Conservation (phyloP, 129 eudicot species). For the Helianthus tuberosus region DNA sequence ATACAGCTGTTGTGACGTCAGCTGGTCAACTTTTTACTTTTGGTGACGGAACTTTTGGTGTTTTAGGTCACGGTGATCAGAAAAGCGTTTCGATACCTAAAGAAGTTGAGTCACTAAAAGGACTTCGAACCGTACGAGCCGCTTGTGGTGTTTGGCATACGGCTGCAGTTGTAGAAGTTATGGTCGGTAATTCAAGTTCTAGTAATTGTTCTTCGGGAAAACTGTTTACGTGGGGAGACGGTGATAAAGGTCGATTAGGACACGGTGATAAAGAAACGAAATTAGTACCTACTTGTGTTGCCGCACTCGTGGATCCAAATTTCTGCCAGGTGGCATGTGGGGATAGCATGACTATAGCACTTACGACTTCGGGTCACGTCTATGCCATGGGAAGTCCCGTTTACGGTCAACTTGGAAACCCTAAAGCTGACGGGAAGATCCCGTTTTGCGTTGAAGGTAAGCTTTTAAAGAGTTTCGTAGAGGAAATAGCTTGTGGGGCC, state of each 20-base stretch:
- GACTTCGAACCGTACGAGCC: constrained; percentile 58
- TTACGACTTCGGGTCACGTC: constrained; percentile 66
- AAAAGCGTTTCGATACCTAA: constrained; percentile 46
- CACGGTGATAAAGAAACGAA: constrained; percentile 74
- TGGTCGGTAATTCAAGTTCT: constrained; percentile 37
- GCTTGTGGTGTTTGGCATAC: constrained; percentile 99
- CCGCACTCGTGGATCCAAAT: constrained; percentile 51
- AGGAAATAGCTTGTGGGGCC: constrained; percentile 91
- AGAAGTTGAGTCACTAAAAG: constrained; percentile 80
- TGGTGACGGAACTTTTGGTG: constrained; percentile 96
- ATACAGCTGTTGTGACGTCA: constrained; percentile 80
- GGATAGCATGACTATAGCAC: constrained; percentile 60
- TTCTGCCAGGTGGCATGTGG: constrained; percentile 87
- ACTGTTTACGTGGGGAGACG: constrained; percentile 94
- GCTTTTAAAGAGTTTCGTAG: constrained; percentile 55
- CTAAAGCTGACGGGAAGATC: constrained; percentile 55
- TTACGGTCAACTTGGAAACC: constrained; percentile 68
- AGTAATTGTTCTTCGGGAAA: constrained; percentile 57
- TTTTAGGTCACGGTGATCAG: constrained; percentile 83
- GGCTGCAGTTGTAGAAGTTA: constrained; percentile 80
- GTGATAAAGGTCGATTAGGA: constrained; percentile 84
- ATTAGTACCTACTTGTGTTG: constrained; percentile 60
- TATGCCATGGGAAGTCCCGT: constrained; percentile 85
- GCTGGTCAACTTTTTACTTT: constrained; percentile 77
- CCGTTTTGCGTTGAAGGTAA: constrained; percentile 67